Percentiles rank a stretch among this genome's conserved stretches.
Evolutionary conservation across 495 filamentous ascomycete genomes (phyloP).

Genomic region (Penicillium verhagenii): DNA sequence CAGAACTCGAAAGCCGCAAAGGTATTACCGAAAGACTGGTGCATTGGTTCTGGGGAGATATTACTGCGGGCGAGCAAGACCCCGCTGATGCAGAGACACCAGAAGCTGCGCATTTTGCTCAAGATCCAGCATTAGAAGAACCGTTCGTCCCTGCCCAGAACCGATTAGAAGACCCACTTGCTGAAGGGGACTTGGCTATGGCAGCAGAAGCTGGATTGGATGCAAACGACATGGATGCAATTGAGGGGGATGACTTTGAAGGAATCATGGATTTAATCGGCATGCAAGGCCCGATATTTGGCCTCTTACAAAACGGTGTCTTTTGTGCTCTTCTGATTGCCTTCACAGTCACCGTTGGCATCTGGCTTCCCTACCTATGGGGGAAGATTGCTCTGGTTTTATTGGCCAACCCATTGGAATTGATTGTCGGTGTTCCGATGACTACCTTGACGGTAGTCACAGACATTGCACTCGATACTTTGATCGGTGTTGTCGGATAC

Average conservation of each 20-base stretch:
- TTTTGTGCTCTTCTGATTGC: conserved; percentile 91
- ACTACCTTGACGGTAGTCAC: conserved; percentile 66
- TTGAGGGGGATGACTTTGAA: conserved; percentile 94
- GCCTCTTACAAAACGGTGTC: conserved; percentile 88
- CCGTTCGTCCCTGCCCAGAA: conserved; percentile 59
- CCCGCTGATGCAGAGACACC: conserved; percentile 29
- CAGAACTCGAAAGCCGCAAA: conserved; percentile 13
- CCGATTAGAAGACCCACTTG: conserved; percentile 12
- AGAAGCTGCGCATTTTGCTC: conserved; percentile 59
- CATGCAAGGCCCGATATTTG: conserved; percentile 89
- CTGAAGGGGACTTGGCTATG: conserved; percentile 25
- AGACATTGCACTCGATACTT: conserved; percentile 65
- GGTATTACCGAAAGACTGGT: conserved; percentile 21
- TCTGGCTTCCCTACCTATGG: conserved; percentile 89
- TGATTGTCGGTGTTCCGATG: conserved; percentile 67
- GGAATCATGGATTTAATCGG: conserved; percentile 94
- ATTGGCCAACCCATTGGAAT: conserved; percentile 71
- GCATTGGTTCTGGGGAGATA: conserved; percentile 67
- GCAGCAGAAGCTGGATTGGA: conserved; percentile 53
- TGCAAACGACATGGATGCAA: conserved; percentile 56
- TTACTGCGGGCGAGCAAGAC: conserved; percentile 33
- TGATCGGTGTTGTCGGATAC: conserved; percentile 56
- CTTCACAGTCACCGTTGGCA: conserved; percentile 74
- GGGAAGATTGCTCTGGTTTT: conserved; percentile 80
- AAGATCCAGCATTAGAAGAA: conserved; percentile 58